phyloP scores from a whole-genome alignment of 1,284 basidiomycete species.

The Mrakiaceae sp. region DNA sequence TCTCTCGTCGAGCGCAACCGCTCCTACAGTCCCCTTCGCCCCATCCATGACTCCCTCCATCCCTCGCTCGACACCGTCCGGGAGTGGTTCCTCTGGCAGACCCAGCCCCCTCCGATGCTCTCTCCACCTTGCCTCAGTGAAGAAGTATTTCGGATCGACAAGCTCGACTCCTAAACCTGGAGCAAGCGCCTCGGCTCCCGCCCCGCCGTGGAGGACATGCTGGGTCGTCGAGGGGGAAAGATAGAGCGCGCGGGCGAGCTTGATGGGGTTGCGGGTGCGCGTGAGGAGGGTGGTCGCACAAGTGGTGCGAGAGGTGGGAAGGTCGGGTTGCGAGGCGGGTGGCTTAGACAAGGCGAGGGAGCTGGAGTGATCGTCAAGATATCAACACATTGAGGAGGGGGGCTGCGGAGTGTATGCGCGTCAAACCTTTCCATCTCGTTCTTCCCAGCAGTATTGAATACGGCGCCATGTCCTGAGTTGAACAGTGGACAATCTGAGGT shows the following conservation, averaged over 20 bases:
- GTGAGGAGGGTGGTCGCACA: conserved; percentile 54
- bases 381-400: neutral
- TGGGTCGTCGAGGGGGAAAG: conserved; percentile 48
- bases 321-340: conserved; percentile 49
- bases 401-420: neutral
- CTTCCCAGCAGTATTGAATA: conserved; percentile 68
- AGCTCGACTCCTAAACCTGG: conserved; percentile 39
- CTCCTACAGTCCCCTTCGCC: conserved; percentile 60
- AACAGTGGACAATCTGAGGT: conserved; percentile 57
- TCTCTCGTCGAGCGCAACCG: conserved; percentile 59
- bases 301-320: conserved; percentile 50
- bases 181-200: conserved; percentile 40
- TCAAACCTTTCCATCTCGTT: conserved; percentile 60
- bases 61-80: conserved; percentile 41
- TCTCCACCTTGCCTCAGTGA: conserved; percentile 57
- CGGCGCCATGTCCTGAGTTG: conserved; percentile 64
- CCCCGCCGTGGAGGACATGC: conserved; percentile 56
- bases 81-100: conserved; percentile 47
- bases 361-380: neutral
- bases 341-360: conserved; percentile 63
- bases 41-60: neutral
- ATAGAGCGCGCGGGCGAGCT: conserved; percentile 56
- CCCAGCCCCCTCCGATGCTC: conserved; percentile 60
- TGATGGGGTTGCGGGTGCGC: conserved; percentile 57
- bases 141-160: conserved; percentile 64